phyloP scores from a whole-genome alignment of 441 rosid species.

The Erysimum cheiri region DNA sequence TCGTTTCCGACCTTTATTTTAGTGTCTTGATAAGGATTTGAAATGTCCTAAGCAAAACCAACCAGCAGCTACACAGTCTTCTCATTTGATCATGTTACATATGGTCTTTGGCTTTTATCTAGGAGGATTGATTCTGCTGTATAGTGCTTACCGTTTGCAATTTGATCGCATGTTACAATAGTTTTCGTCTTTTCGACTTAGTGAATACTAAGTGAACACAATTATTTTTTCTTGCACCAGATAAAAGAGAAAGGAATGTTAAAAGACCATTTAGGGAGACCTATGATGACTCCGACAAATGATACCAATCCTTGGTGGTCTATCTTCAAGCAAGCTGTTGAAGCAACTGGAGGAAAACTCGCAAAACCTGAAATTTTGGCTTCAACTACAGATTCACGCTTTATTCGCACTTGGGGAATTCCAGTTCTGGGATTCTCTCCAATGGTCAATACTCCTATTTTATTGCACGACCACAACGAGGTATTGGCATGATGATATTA shows the following conservation, averaged over 20 bases:
- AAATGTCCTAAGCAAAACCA: background rate
- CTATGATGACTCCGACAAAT: constrained; percentile 67
- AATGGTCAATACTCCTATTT: constrained; percentile 78
- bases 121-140: background rate
- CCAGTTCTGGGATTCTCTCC: constrained; percentile 89
- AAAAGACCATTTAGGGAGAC: constrained; percentile 65
- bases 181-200: background rate
- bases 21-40: background rate
- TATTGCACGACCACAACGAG: constrained; percentile 93
- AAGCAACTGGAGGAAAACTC: constrained; percentile 78
- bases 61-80: background rate
- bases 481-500: constrained; percentile 41
- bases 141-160: background rate
- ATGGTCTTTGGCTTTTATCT: background rate
- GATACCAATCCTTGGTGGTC: constrained; percentile 92
- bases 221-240: constrained; percentile 45
- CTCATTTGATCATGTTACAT: constrained; percentile 1
- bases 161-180: constrained; percentile 2
- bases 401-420: constrained; percentile 64
- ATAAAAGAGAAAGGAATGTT: constrained; percentile 60
- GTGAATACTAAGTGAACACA: constrained; percentile 2
- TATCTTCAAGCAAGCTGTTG: constrained; percentile 73
- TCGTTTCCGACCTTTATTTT: background rate
- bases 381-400: constrained; percentile 89
- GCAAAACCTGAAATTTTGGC: constrained; percentile 84